Base-by-base conservation (phyloP, 352 stramenopile species). In the Pythium plurisporium region DNA sequence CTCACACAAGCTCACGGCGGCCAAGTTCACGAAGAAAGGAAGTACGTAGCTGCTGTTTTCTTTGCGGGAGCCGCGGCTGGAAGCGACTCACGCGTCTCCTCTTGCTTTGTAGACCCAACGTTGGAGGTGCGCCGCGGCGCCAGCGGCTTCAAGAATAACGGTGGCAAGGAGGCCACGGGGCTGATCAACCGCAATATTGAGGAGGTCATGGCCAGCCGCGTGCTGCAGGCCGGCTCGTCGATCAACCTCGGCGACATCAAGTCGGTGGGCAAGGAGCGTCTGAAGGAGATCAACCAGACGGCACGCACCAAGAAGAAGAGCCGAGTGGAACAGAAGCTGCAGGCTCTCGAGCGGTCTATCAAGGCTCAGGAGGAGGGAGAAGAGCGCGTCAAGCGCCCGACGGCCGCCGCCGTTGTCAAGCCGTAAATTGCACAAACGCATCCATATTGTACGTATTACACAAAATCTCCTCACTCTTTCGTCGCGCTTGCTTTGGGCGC, bases 131-230 rank as follows among this genome's bases (percentile, higher is more conserved):
- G 84, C 42, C 84, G 84, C 38, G 77, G 77, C 53, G 77, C 72
- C 50, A 74, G 71, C 49, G 71, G 69, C 33, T 89, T 91, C 70
- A 94, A 94, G 69, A 76, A 84, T 47, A 59, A 86, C 46, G 84
- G 84, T 48, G 75, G 68, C 63, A 88, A 88, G 59, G 79, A 81
- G 4, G 76, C 91, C 25, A 94, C 84, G 44, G 70, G 76, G 27
- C 78, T 91, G 46, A 94, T 94, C 62, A 90, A 94, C 70, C 76
- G 82, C 67, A 94, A 94, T 69, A 82, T 94, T 45, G 84, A 94
- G 57, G 82, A 94, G 56, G 83, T 91, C 44, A 92, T 94, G 82
- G 84, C 84, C 33, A 87, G 73, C 37, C 84, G 84, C 51, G 84
- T 94, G 65, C 59, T 92, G 51, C 84, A 92, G 57, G 58, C 74